These are phyloP conservation scores for Colletotrichum eleusines DNA, from an alignment of 2,329 filamentous ascomycete genomes.

Conservation along the genomic window DNA sequence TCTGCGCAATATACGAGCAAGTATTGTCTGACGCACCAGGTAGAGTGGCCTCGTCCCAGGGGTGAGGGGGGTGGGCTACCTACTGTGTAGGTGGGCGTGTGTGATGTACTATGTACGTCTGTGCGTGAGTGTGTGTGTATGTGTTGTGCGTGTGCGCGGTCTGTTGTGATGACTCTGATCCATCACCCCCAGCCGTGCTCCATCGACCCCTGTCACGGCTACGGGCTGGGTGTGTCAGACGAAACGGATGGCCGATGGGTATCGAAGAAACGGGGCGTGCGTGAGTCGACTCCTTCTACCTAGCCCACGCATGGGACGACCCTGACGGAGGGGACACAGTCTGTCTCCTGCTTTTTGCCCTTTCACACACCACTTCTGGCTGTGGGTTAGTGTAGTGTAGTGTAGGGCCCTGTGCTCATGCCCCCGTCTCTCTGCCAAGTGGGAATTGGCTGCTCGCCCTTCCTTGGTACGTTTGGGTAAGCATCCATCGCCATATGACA, in stretches of 20 bases:
- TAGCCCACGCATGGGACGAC: slow-evolving; percentile 39
- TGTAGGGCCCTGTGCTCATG: slow-evolving; percentile 25
- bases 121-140: slow-evolving; percentile 4
- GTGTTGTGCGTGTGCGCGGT: slow-evolving; percentile 1
- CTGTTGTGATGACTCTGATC: slow-evolving; percentile 36
- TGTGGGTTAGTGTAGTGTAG: slow-evolving; percentile 6
- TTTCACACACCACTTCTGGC: slow-evolving; percentile 17
- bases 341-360: slow-evolving; percentile 32
- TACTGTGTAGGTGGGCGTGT: slow-evolving; percentile 10
- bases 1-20: slow-evolving; percentile 64
- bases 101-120: not conserved
- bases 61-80: slow-evolving; percentile 43
- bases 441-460: slow-evolving; percentile 1
- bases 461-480: slow-evolving; percentile 12
- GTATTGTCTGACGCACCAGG: slow-evolving; percentile 62
- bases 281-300: slow-evolving; percentile 36
- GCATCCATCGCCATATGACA: slow-evolving; percentile 9
- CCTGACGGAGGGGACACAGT: slow-evolving; percentile 35
- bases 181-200: slow-evolving; percentile 37
- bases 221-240: slow-evolving; percentile 39
- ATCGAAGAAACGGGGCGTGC: slow-evolving; percentile 42
- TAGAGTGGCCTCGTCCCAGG: slow-evolving; percentile 53
- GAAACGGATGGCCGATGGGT: slow-evolving; percentile 40
- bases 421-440: slow-evolving; percentile 20
- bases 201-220: slow-evolving; percentile 38